Base-by-base conservation (phyloP, 1,284 basidiomycete genomes). In the Earliella scabrosa region DNA sequence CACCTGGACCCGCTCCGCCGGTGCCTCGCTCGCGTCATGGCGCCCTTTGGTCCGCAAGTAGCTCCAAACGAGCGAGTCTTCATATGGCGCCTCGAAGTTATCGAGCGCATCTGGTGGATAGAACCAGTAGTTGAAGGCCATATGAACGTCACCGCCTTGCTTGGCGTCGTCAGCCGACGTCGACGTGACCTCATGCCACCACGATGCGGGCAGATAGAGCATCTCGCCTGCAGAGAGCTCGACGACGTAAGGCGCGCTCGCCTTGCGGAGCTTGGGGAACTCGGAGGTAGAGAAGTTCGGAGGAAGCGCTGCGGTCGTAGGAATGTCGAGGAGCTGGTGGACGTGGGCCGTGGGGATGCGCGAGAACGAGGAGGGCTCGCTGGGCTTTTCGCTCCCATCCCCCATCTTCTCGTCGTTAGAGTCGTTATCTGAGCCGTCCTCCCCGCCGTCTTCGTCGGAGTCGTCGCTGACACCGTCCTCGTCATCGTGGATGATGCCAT, bases 41-140 rank as follows among this genome's bases (percentile, higher is more conserved):
- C 27, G 23, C 16, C 27, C 44, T 11, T 48, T 46, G 29, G 21
- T n/a, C 10, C 64, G 59, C 29, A 72, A 57, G 54, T 69, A 65
- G 4, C 63, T 65, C 70, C 70, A 72, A 1, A 71, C 66, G 6
- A 68, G 47, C 43, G 61, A 54, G 51, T 72, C 71, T 40, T 56
- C 60, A 44, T 71, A 72, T 26, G 71, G 71, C 45, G 64, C 54
- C 13, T 68, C 68, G 52, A 68, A 72, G 39, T 24, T 59, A 6
- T 67, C 66, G 29, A 66, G 59, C n/a, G 63, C 60, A 38, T 68
- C 65, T 10, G 70, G 70, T 10, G 71, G 71, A 39, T 73, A 73
- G 63, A 73, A 72, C 71, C 71, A 73, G 56, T 71, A 73, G 60
- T 73, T 73, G 63, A 73, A 69, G 31, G 71, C 71, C 71, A 73